Base-by-base conservation (phyloP, 176 grass and related monocot genomes). In the Olyra latifolia region DNA sequence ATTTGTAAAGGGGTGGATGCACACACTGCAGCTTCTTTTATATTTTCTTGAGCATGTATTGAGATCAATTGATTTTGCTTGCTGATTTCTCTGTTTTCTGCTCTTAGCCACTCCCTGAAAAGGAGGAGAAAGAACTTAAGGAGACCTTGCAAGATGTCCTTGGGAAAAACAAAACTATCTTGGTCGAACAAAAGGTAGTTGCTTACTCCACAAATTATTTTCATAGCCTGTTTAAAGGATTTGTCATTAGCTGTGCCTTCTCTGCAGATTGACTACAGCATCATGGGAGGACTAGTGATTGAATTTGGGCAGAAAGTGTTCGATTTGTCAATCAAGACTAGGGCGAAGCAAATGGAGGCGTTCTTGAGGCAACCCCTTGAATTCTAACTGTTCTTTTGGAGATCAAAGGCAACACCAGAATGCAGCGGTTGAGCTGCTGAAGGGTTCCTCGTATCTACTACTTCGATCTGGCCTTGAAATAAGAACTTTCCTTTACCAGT, bases 321-420 rank as follows among this genome's bases (percentile, higher is more conserved):
- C 22, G 92, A 99, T 62, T 91, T 95, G 86, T 99, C 96, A 11
- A 99, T 99, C 78, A 99, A 52, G 88, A 95, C 92, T 8, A 93
- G 90, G 85, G 96, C 86, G 1, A 99, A 90, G 81, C 96, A 99
- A 83, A 99, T 99, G 96, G 96, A 99, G 79, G 49, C 82, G 0
- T 79, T 86, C 86, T 91, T 99, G 90, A 88, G 92, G 73, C 90
- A 93, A 59, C 96, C 96, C 41, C 56, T 95, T 66, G 54, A 95
- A n/a, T 60, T 90, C 16, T 95, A 78, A 92, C 62, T 39, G 8
- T 30, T 23, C 77, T 35, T 66, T 85, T 30, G 32, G 32, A 24
- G 68, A 81, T 87, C 61, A 25, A 75, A 76, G 71, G 13, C 68
- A 81, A 14, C 63, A 48, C 30, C 38, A 35, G 40, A 73, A 62